Base-by-base conservation (phyloP, 768 basidiomycete species). In the Polyporus arcularius region DNA sequence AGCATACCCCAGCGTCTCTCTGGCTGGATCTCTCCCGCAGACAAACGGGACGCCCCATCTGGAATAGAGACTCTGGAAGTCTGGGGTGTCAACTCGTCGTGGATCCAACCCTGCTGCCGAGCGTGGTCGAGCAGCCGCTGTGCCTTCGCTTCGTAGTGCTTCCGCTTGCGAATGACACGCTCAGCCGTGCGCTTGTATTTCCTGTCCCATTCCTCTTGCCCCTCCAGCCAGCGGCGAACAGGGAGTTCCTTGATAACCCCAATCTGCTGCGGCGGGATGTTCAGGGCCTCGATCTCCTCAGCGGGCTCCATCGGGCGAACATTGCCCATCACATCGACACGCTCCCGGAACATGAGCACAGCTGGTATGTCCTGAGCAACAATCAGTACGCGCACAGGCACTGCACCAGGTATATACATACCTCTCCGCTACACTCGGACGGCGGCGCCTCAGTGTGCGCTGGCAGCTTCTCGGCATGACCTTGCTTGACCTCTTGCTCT, bases 241-340 rank as follows among this genome's bases (percentile, higher is more conserved):
- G 88, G 86, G 0, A 76, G 83, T 72, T 92, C 91, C 70, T 89
- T 91, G 71, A 94, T 84, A 38, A 88, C 71, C 0, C 90, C 90
- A 41, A 92, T 80, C 60, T 89, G 77, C 12, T 78, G 76, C 0
- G 80, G 74, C 0, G 79, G 78, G 42, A 92, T 69, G 10, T 77
- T 70, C 43, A 92, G 74, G 0, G 80, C 84, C 5, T 74, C 68
- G 6, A 94, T 74, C 8, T 86, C 79, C 10, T 78, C 76, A 45
- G 73, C 71, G 0, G 83, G 76, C 65, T 94, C 91, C 79, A 94
- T 83, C 0, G 83, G 77, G 35, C 92, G 80, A 5, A 82, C 73
- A 7, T 73, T 69, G 0, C 91, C 91, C 31, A 78, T 73, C 4
- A 85, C 79, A 60, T 87, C 80, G 16, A 93, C 86, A 15, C 92